phyloP scores from a whole-genome alignment of 2,329 filamentous ascomycete genomes.

The Pseudopithomyces maydicus region DNA sequence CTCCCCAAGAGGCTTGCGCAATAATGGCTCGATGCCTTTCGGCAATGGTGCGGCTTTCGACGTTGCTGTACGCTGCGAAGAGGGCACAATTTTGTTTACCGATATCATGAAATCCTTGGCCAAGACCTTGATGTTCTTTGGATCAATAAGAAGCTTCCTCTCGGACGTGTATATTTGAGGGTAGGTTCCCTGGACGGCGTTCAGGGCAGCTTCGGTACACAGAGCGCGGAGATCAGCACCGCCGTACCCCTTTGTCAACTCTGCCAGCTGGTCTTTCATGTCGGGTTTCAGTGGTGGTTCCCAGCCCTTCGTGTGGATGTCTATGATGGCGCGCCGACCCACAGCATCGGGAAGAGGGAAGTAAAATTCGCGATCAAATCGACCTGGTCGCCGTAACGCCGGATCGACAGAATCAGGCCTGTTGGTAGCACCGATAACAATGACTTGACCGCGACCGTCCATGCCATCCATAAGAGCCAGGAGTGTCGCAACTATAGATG shows the following conservation, averaged over 20 bases:
- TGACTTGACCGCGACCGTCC: slow-evolving; percentile 73
- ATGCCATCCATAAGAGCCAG: slow-evolving; percentile 57
- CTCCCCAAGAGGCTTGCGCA: slow-evolving; percentile 72
- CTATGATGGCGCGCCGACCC: slow-evolving; percentile 82
- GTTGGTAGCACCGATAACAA: slow-evolving; percentile 98
- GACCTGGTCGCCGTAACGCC: slow-evolving; percentile 88
- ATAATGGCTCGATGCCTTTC: slow-evolving; percentile 77
- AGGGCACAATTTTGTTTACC: slow-evolving; percentile 94
- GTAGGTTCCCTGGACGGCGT: slow-evolving; percentile 92
- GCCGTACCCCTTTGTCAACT: slow-evolving; percentile 93
- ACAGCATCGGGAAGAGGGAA: slow-evolving; percentile 87
- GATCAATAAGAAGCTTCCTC: slow-evolving; percentile 87
- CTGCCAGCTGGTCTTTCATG: slow-evolving; percentile 84
- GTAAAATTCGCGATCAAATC: slow-evolving; percentile 97
- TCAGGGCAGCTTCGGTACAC: slow-evolving; percentile 93
- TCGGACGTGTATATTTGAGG: slow-evolving; percentile 94
- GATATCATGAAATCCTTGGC: slow-evolving; percentile 98
- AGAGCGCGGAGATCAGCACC: slow-evolving; percentile 93
- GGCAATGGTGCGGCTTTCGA: slow-evolving; percentile 83
- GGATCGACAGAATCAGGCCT: slow-evolving; percentile 95
- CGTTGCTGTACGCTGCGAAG: slow-evolving; percentile 86
- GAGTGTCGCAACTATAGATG: slow-evolving; percentile 73
- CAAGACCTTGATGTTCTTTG: slow-evolving; percentile 80
- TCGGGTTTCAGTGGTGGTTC: slow-evolving; percentile 72
- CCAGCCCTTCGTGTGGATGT: slow-evolving; percentile 96